Evolutionary conservation across 371 early-diverging fungal genomes (phyloP).

Genomic region (Lichtheimia hyalospora): DNA sequence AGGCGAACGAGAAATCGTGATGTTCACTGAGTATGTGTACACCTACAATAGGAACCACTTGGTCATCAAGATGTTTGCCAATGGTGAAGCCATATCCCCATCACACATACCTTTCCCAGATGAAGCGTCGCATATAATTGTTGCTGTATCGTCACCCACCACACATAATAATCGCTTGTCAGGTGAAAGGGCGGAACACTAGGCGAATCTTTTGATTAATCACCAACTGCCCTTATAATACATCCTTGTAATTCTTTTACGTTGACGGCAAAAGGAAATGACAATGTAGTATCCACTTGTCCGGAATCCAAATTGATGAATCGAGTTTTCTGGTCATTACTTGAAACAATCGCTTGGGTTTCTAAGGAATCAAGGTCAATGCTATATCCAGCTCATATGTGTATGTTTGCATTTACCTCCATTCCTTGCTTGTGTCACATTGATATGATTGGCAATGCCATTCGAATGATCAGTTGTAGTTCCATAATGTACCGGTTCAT

Average conservation of each 20-base stretch:
- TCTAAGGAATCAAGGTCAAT: not conserved
- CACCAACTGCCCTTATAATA: not conserved
- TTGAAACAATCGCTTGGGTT: conserved; percentile 41
- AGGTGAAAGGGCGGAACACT: conserved; percentile 70
- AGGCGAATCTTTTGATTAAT: conserved; percentile 1
- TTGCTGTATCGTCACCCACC: conserved; percentile 72
- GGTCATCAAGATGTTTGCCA: not conserved
- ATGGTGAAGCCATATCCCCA: not conserved
- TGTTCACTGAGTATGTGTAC: conserved; percentile 28
- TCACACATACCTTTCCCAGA: conserved; percentile 44
- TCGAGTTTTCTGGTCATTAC: conserved; percentile 61
- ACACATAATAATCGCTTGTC: conserved; percentile 68
- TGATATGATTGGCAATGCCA: conserved; percentile 70
- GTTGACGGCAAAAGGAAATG: conserved; percentile 69
- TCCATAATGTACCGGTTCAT: conserved; percentile 30
- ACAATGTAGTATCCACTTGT: conserved; percentile 25
- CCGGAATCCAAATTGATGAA: conserved; percentile 53
- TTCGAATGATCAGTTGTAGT: conserved; percentile 27
- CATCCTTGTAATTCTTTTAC: conserved; percentile 36
- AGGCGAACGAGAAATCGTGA: conserved; percentile 80
- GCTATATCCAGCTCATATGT: not conserved
- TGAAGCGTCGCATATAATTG: conserved; percentile 57
- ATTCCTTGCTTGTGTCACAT: conserved; percentile 38
- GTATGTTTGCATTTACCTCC: conserved; percentile 27
- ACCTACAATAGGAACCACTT: conserved; percentile 3